Conservation (phyloP, 140 eudicot genomes). For the Ambrosia hybrid region DNA sequence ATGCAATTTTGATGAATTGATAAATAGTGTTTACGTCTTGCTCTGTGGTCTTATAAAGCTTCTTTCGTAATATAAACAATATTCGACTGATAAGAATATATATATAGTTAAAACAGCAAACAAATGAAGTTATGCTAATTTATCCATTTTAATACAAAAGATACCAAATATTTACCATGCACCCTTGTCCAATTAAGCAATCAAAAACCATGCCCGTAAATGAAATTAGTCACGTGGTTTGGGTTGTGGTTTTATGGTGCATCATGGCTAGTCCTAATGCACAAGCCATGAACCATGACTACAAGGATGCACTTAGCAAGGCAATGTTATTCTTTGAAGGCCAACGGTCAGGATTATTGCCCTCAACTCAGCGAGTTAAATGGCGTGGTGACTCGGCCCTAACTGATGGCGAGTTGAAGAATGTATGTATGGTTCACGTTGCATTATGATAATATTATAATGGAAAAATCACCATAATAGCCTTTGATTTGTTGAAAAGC, state of each 20-base stretch:
- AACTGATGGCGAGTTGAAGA: constrained; percentile 51
- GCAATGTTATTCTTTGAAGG: constrained; percentile 77
- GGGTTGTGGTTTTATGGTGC: constrained; percentile 20
- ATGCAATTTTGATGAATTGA: constrained; percentile 1
- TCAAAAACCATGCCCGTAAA: not conserved
- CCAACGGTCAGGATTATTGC: constrained; percentile 71
- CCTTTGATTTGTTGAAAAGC: no score
- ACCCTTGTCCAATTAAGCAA: not conserved
- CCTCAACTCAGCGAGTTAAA: constrained; percentile 49
- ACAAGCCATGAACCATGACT: constrained; percentile 26
- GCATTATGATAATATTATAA: no score
- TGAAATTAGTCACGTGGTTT: not conserved
- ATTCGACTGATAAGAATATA: no score
- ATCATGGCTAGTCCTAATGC: constrained; percentile 18
- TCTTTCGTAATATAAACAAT: no score
- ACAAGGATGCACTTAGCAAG: constrained; percentile 53
- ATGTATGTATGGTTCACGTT: constrained; percentile 26
- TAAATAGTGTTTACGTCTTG: no score
- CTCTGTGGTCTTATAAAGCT: no score
- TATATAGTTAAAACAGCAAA: no score
- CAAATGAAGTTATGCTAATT: no score
- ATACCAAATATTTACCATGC: no score
- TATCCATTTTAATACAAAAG: no score
- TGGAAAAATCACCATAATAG: no score
- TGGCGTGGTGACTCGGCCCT: constrained; percentile 75